A percentile compares a stretch with the other conserved stretches of the same genome.
Evolutionary conservation across 495 filamentous ascomycete genomes (phyloP).

Genomic region (Penicillium atrosanguineum): DNA sequence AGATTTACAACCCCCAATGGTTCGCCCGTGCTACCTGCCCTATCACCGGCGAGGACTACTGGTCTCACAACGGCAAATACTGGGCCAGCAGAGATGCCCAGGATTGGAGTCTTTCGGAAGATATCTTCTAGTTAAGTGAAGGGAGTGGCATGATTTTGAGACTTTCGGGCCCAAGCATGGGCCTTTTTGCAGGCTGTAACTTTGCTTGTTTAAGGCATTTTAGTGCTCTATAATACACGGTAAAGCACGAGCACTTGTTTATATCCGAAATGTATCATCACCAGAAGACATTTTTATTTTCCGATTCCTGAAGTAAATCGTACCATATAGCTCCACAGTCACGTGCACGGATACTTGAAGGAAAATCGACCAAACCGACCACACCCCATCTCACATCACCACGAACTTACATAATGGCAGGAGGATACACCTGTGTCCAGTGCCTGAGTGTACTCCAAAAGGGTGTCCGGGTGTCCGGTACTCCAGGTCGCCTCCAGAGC

Average conservation of each 20-base stretch:
- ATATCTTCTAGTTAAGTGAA: conserved; percentile 52
- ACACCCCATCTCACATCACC: conserved; percentile 7
- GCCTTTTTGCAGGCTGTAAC: conserved; percentile 1
- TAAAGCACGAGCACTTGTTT: conserved; percentile 7
- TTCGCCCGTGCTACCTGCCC: conserved; percentile 70
- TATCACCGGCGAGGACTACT: conserved; percentile 85
- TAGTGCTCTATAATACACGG: conserved; percentile 18
- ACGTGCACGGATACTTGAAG: conserved; percentile 13
- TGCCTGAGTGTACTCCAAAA: conserved; percentile 40
- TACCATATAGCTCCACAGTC: conserved; percentile 1
- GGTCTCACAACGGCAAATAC: conserved; percentile 84
- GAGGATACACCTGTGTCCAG: conserved; percentile 42
- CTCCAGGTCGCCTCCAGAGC: conserved; percentile 21
- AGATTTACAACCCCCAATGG: conserved; percentile 83
- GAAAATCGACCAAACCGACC: conserved; percentile 17
- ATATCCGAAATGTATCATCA: not conserved
- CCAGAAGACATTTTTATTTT: not conserved
- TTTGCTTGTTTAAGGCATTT: conserved; percentile 19
- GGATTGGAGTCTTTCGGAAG: conserved; percentile 56
- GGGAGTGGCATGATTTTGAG: not conserved
- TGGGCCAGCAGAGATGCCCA: conserved; percentile 62
- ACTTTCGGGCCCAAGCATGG: not conserved
- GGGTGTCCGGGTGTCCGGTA: conserved; percentile 19
- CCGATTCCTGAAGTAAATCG: not conserved
- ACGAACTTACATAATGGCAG: conserved; percentile 34